These are phyloP conservation scores for Ophiostoma sp. DNA, from an alignment of 2,329 filamentous ascomycete genomes.

Conservation along the genomic window DNA sequence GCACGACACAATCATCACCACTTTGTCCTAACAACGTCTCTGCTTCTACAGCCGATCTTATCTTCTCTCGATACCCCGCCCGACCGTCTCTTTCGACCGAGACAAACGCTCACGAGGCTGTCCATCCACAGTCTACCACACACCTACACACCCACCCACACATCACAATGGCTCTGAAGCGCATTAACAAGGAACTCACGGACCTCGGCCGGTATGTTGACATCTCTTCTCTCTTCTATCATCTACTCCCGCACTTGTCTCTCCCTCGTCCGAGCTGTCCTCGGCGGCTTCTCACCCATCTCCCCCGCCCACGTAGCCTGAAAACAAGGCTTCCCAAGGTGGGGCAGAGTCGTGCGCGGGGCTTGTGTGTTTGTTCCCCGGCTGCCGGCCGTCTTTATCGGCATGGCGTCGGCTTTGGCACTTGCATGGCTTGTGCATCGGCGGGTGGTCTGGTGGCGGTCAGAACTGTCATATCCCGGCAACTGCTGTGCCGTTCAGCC, in stretches of 20 bases:
- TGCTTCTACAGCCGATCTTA: background rate
- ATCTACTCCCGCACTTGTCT: background rate
- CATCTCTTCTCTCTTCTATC: slow-evolving; percentile 13
- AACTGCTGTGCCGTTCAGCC: background rate
- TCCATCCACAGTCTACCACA: slow-evolving; percentile 1
- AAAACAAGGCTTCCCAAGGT: slow-evolving; percentile 27
- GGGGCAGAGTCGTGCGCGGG: slow-evolving; percentile 26
- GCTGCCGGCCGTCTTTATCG: background rate
- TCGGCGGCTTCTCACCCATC: background rate
- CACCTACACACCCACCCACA: slow-evolving; percentile 13
- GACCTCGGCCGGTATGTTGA: slow-evolving; percentile 72
- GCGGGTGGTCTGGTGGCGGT: background rate
- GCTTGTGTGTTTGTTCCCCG: slow-evolving; percentile 13
- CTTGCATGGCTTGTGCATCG: background rate
- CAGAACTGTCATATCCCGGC: background rate
- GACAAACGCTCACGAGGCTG: slow-evolving; percentile 13
- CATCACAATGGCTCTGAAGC: slow-evolving; percentile 74
- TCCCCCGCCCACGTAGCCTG: slow-evolving; percentile 18
- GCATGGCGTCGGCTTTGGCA: background rate
- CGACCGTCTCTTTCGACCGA: slow-evolving; percentile 16
- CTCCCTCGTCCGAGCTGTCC: background rate
- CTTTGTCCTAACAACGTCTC: background rate
- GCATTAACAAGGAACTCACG: slow-evolving; percentile 90
- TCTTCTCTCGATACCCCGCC: background rate
- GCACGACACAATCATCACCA: slow-evolving; percentile 7